A percentile compares a stretch with the other conserved stretches of the same genome.
Evolutionary conservation across 2,329 filamentous ascomycete species (phyloP).

Genomic region (Cercospora sp.): DNA sequence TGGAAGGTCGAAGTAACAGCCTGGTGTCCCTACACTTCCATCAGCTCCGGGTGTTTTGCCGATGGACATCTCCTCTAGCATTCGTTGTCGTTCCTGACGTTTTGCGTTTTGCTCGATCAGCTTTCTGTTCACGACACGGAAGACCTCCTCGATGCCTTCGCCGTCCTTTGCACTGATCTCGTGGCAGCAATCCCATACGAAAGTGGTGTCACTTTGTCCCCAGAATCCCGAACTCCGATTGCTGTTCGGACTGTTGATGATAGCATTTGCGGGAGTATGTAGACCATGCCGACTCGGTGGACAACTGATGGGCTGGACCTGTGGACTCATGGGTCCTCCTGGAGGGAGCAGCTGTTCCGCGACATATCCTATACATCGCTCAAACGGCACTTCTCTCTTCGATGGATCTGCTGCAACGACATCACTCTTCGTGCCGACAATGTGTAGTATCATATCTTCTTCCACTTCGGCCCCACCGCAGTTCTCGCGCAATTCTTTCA

Average conservation of each 20-base stretch:
- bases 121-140: slow-evolving; percentile 85
- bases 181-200: slow-evolving; percentile 93
- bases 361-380: slow-evolving; percentile 92
- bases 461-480: slow-evolving; percentile 22
- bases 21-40: slow-evolving; percentile 36
- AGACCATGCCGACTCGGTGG: slow-evolving; percentile 44
- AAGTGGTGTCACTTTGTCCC: slow-evolving; percentile 64
- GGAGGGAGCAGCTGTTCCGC: slow-evolving; percentile 80
- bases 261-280: slow-evolving; percentile 47
- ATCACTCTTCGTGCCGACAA: slow-evolving; percentile 94
- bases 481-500: slow-evolving; percentile 50
- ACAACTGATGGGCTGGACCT: slow-evolving; percentile 13
- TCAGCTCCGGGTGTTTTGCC: slow-evolving; percentile 49
- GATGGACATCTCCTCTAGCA: slow-evolving; percentile 43
- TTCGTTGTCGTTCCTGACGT: slow-evolving; percentile 53
- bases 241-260: slow-evolving; percentile 44
- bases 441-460: slow-evolving; percentile 78
- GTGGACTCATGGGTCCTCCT: slow-evolving; percentile 16
- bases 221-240: slow-evolving; percentile 72
- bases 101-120: slow-evolving; percentile 69
- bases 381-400: slow-evolving; percentile 82
- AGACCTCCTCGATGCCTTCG: slow-evolving; percentile 95
- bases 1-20: slow-evolving; percentile 51
- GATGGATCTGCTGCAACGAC: slow-evolving; percentile 82
- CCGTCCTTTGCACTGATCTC: slow-evolving; percentile 93